Evolutionary conservation across 805 yeast genomes (phyloP).

Genomic region (Zygotorulaspora sp.): DNA sequence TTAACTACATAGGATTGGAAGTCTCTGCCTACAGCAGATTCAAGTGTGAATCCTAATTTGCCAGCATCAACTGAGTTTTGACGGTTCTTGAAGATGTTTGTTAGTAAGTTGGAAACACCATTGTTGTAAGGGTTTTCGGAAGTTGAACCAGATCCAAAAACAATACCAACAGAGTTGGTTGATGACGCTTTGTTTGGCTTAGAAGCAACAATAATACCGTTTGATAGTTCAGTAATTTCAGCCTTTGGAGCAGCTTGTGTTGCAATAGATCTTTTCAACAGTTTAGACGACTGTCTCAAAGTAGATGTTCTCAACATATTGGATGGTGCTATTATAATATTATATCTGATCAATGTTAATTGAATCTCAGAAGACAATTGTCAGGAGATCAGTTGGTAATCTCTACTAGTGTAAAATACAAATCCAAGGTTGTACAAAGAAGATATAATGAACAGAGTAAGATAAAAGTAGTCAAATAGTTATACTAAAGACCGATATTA

Average conservation of each 20-base stretch:
- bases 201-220: slow-evolving; percentile 71
- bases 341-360: neutral
- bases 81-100: slow-evolving; percentile 44
- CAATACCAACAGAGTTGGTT: slow-evolving; percentile 63
- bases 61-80: slow-evolving; percentile 36
- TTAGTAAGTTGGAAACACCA: slow-evolving; percentile 68
- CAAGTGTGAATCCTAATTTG: slow-evolving; percentile 52
- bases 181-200: slow-evolving; percentile 48
- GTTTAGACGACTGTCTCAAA: slow-evolving; percentile 17
- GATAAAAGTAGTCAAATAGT: no score
- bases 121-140: slow-evolving; percentile 76
- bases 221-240: slow-evolving; percentile 64
- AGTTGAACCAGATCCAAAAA: slow-evolving; percentile 72
- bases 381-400: no score
- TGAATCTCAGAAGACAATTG: neutral
- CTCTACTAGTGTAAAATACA: no score
- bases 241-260: slow-evolving; percentile 48
- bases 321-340: neutral
- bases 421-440: no score
- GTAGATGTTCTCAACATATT: slow-evolving; percentile 24
- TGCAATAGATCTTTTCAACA: slow-evolving; percentile 26
- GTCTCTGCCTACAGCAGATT: slow-evolving; percentile 57
- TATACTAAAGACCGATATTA: neutral
- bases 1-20: slow-evolving; percentile 58
- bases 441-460: no score